Evolutionary conservation across 2,329 filamentous ascomycete genomes (phyloP), one percentile per base, ranked within the genome.

Genomic region (Calonectria honghensis): DNA sequence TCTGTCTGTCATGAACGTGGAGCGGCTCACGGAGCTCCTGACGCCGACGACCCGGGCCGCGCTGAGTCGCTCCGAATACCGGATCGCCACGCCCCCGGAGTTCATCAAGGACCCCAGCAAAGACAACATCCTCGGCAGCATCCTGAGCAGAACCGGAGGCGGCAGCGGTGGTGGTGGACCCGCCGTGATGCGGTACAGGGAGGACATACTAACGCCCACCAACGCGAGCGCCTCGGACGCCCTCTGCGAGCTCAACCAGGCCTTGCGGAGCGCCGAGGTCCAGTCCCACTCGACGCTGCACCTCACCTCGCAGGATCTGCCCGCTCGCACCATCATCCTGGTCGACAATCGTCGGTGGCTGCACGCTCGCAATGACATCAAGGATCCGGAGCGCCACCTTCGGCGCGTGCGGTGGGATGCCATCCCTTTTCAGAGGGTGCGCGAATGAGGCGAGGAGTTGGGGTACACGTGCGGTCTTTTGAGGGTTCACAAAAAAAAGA

Each of bases 311-410:
- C 16, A 65, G 3, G 79, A 83, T 6, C 35, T 85, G 0, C 83
- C 83, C 0, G 78, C 70, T 0, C 71, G 80, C 0, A 79, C 77
- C 5, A 80, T 85, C 16, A 75, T 85, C 4, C 72, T 85, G 1
- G 78, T 85, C 16, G 82, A 85, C 4, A 85, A 85, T 41, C 81
- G 83, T 10, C 77, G 82, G 14, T 85, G 84, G 84, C 27, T 85
- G 32, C 84, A 85, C 70, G 78, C 83, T 16, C 74, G 84, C 24
- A 83, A 81, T 20, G 35, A 81, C 4, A 77, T 85, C 68, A 81
- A 73, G 27, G 84, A 85, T 72, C 80, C 83, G 3, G 76, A 79
- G 24, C 81, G 84, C 61, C 84, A 85, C 50, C 74, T 85, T 6
- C 82, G 84, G 6, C 80, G 84, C 1, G 80, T 85, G 4, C 80